phyloP scores from a whole-genome alignment of 2,329 filamentous ascomycete species.

The Ophioceras dolichostomum region DNA sequence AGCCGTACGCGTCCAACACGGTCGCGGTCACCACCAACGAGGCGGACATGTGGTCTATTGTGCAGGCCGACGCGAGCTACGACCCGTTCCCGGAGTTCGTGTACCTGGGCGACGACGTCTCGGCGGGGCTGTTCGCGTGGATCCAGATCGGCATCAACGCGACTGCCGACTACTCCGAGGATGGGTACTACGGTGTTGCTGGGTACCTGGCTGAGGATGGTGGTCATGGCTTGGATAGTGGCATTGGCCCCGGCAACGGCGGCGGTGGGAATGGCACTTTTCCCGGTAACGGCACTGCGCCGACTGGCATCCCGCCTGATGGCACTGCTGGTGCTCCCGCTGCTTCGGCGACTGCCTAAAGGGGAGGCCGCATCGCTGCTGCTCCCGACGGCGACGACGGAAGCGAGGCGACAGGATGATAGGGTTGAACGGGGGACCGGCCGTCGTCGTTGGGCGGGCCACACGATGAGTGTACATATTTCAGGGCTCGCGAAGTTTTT shows the following conservation, averaged over 20 bases:
- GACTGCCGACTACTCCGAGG: constrained; percentile 18
- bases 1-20: constrained; percentile 34
- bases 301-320: not conserved
- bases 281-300: not conserved
- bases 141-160: constrained; percentile 33
- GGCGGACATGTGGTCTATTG: constrained; percentile 17
- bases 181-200: constrained; percentile 14
- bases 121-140: constrained; percentile 34
- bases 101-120: constrained; percentile 33
- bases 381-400: too few relatives aligned
- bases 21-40: constrained; percentile 26
- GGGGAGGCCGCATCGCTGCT: too few relatives aligned
- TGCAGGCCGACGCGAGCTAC: constrained; percentile 14
- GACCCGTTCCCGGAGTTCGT: constrained; percentile 40
- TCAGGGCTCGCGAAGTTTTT: too few relatives aligned
- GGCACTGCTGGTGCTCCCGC: too few relatives aligned
- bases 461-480: too few relatives aligned
- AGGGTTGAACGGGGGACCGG: too few relatives aligned
- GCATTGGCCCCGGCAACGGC: constrained; percentile 5
- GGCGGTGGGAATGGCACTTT: constrained; percentile 11
- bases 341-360: too few relatives aligned
- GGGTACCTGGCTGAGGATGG: constrained; percentile 14
- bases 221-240: constrained; percentile 11
- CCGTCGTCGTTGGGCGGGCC: too few relatives aligned
- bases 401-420: too few relatives aligned